Evolutionary conservation across 2,329 filamentous ascomycete genomes (phyloP), one percentile per base, ranked within the genome.

Genomic region (Chaetomium strumarium): DNA sequence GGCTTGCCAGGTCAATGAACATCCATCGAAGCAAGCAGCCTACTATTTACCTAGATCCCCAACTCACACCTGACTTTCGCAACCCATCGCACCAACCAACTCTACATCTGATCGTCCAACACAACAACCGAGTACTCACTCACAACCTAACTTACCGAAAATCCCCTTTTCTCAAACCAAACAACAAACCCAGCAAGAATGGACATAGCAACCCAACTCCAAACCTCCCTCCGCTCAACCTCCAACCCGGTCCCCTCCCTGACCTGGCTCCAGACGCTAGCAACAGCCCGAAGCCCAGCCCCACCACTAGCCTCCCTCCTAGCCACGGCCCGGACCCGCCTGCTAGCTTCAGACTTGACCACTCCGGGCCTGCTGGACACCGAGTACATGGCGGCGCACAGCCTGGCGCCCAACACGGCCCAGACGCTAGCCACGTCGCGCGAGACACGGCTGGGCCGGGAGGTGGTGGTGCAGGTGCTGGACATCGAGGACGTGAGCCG

Each of bases 401-500:
- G 73, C 8, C 73, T 90, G 4, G 88, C 90, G 0, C 51, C 68
- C 0, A 42, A 46, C 3, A 31, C 58, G 2, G 14, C 49, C n/a
- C 11, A 76, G 79, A 57, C 20, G 11, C n/a, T 29, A 2, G 69
- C 73, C 78, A 0, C 69, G 72, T 3, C 67, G 77, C 10, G 78
- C 57, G 81, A 88, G 53, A 68, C 72, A 4, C 71, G 69, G 0
- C 72, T 97, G 0, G 55, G 72, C 0, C 76, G 75, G 1, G 80
- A 88, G 31, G 75, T 92, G 1, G 75, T 85, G 3, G 85, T 93
- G 1, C 93, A 97, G 68, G 80, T 97, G 1, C 72, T 96, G 1
- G 90, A 95, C 62, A 76, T 97, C 8, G 86, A 95, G 64, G 91
- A 97, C 64, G 78, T 97, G 17, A 79, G 84, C 2, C 77, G 80